Percentiles rank a stretch among this genome's conserved stretches.
These are phyloP conservation scores for Malus sieversii DNA, from an alignment of 306 rosid genomes.

Conservation along the genomic window DNA sequence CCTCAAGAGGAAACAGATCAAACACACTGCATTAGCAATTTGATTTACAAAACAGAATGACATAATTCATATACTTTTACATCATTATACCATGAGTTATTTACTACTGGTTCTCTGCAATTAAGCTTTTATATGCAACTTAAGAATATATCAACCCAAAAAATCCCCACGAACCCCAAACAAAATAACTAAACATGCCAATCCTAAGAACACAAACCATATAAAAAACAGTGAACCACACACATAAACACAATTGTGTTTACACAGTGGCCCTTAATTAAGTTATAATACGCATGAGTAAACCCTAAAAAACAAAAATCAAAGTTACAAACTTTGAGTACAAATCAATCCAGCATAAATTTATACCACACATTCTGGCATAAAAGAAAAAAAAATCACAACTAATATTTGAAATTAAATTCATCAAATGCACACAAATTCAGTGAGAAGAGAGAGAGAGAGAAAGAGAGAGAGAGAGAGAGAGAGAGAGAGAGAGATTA, in stretches of 20 bases:
- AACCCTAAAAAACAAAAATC: not conserved
- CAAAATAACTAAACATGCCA: not conserved
- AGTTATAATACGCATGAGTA: not conserved
- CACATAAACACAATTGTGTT: not conserved
- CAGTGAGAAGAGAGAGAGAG: not conserved
- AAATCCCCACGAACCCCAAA: too few species aligned
- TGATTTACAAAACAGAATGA: too few species aligned
- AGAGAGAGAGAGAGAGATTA: conserved; percentile 12
- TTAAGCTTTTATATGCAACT: too few species aligned
- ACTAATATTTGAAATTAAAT: not conserved
- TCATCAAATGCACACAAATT: not conserved
- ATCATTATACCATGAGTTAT: too few species aligned
- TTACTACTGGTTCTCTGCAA: too few species aligned
- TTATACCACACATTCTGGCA: not conserved
- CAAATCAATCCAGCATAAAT: not conserved
- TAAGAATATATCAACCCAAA: too few species aligned
- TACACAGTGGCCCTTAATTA: not conserved
- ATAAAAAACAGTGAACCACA: not conserved
- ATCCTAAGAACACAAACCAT: not conserved
- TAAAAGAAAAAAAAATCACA: not conserved
- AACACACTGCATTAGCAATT: too few species aligned
- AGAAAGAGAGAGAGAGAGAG: not conserved
- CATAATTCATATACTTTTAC: too few species aligned
- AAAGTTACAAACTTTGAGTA: not conserved
- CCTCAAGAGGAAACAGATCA: too few species aligned